These are phyloP conservation scores for Pyricularia sp. DNA, from an alignment of 2,329 filamentous ascomycete genomes.

Conservation along the genomic window DNA sequence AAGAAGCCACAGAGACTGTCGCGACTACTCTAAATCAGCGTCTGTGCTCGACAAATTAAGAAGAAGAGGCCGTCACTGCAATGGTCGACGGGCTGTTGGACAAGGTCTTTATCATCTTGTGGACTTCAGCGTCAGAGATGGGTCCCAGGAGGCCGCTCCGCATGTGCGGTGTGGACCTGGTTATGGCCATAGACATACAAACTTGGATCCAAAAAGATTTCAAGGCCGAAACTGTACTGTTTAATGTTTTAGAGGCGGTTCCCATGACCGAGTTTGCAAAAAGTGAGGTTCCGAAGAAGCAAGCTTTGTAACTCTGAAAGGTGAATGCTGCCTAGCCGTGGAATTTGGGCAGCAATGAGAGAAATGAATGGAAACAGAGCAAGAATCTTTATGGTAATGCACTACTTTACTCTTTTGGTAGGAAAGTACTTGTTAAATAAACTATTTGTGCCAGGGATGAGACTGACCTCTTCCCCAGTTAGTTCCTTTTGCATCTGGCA, in stretches of 20 bases:
- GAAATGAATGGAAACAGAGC: too few relatives aligned
- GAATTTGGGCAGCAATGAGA: too few relatives aligned
- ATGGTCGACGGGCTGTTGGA: conserved; percentile 11
- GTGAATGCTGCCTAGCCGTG: background rate
- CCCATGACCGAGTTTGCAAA: background rate
- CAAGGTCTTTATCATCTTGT: background rate
- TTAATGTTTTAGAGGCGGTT: background rate
- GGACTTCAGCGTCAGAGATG: conserved; percentile 5
- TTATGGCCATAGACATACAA: conserved; percentile 33
- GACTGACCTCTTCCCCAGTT: too few relatives aligned
- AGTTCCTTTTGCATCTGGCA: too few relatives aligned
- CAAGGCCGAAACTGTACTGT: background rate
- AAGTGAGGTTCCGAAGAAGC: background rate
- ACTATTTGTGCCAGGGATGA: too few relatives aligned
- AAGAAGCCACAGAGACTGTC: conserved; percentile 1
- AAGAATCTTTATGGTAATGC: too few relatives aligned
- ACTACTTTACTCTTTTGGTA: too few relatives aligned
- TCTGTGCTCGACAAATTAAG: conserved; percentile 5
- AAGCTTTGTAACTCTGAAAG: background rate
- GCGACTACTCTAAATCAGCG: conserved; percentile 6
- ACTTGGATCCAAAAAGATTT: conserved; percentile 11
- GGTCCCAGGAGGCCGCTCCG: background rate
- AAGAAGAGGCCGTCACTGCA: conserved; percentile 31
- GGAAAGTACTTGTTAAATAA: too few relatives aligned
- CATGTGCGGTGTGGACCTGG: conserved; percentile 26